Evolutionary conservation across 2,329 filamentous ascomycete species (phyloP), one percentile per base, ranked within the genome.

Genomic region (Hymenotorrendiella dingleyae): DNA sequence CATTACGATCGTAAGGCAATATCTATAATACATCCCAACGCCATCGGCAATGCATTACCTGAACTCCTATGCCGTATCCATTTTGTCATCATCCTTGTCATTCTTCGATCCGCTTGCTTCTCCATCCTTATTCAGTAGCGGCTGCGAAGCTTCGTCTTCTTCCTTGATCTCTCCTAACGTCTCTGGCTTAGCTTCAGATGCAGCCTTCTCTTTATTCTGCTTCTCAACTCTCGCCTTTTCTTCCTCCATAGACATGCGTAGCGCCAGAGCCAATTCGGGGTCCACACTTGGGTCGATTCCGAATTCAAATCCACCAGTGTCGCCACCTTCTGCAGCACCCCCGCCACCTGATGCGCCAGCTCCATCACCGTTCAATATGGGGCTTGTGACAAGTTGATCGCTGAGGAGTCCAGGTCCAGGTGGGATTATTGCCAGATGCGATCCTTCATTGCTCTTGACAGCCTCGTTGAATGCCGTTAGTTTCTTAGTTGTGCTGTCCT

Each of bases 161-260:
- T 91, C 86, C 56, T 88, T 82, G 61, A 97, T 88, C 35, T 80
- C 80, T 59, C 89, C 88, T 54, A 97, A 72, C 34, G 80, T 78
- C 32, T 79, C 79, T n/a, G n/a, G n/a, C 70, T 90, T 91, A 54
- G 80, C 79, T 41, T 85, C 76, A 32, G 78, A 76, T 54, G 74
- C 77, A 27, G 86, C 83, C 55, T 86, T 83, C 50, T 87, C 80
- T 57, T 82, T 80, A 56, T 84, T 86, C 60, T 84, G 80, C 68
- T 88, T 88, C 64, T 95, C 90, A 67, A 94, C 83, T 58, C 93
- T 75, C 48, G 90, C 90, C 71, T 94, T 94, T 68, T 98, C 93
- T 64, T 98, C 93, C 64, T 98, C 93, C 78, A 94, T 88, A 66
- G 87, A 94, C 88, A 98, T 95, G 51, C 93, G 82, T 62, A 98